phyloP scores from a whole-genome alignment of 768 basidiomycete species.

The Leccinum obscurum region DNA sequence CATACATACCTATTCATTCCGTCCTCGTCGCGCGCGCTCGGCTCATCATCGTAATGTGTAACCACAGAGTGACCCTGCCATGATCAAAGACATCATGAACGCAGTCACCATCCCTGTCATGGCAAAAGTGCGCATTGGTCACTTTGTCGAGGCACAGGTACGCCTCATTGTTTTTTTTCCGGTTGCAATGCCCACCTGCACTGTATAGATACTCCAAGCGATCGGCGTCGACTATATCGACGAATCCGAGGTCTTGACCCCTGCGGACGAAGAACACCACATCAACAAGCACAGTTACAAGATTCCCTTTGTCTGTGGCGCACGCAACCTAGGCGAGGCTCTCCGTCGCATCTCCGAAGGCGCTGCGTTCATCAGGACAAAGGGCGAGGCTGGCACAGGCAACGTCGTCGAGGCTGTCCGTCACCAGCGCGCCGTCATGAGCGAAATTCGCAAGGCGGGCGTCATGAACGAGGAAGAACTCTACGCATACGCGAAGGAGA shows the following conservation, averaged over 20 bases:
- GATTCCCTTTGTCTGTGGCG: slow-evolving; percentile 95
- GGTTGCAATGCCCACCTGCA: background rate
- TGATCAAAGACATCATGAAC: slow-evolving; percentile 96
- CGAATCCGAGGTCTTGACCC: slow-evolving; percentile 92
- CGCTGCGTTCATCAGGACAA: slow-evolving; percentile 97
- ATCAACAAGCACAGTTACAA: slow-evolving; percentile 97
- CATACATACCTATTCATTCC: slow-evolving; percentile 3
- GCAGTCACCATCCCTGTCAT: slow-evolving; percentile 98
- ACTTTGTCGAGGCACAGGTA: slow-evolving; percentile 95
- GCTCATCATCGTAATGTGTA: background rate
- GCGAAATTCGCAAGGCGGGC: slow-evolving; percentile 82
- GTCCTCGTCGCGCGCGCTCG: background rate
- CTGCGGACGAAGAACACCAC: slow-evolving; percentile 94
- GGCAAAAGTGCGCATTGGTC: slow-evolving; percentile 95
- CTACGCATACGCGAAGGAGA: slow-evolving; percentile 89
- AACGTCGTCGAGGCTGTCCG: slow-evolving; percentile 94
- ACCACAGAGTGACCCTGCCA: slow-evolving; percentile 80
- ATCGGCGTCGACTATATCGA: slow-evolving; percentile 97
- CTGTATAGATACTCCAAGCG: slow-evolving; percentile 79
- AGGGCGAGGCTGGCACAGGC: slow-evolving; percentile 89
- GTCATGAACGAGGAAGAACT: slow-evolving; percentile 95
- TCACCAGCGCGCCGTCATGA: slow-evolving; percentile 80
- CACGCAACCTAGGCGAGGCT: slow-evolving; percentile 93
- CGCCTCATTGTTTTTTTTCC: slow-evolving; percentile 6
- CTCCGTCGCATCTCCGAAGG: slow-evolving; percentile 96